Conservation (phyloP, 108 stramenopile species). For the Mayamaea pseudoterrestris region DNA sequence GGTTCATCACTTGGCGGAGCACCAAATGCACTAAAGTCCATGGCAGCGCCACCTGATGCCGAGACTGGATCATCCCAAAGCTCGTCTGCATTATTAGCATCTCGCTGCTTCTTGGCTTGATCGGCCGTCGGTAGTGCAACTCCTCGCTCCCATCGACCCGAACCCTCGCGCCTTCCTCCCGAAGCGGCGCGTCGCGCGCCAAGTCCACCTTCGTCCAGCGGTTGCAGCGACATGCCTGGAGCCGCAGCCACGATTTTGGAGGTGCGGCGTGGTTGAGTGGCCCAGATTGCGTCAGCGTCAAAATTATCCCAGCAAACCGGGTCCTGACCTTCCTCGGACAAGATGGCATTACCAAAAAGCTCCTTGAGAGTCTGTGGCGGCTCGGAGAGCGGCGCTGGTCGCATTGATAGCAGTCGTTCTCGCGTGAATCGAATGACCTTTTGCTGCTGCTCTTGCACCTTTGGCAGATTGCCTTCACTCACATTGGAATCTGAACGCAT, state of each 20-base stretch:
- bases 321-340: conserved; percentile 48
- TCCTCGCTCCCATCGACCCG: conserved; percentile 7
- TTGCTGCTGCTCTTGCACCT: conserved; percentile 8
- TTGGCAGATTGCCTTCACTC: neutral
- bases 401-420: conserved; percentile 60
- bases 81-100: conserved; percentile 63
- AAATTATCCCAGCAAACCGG: conserved; percentile 83
- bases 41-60: conserved; percentile 45
- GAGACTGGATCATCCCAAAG: conserved; percentile 78
- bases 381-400: conserved; percentile 26
- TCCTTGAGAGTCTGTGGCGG: conserved; percentile 25
- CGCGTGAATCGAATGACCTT: conserved; percentile 61
- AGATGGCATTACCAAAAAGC: conserved; percentile 41
- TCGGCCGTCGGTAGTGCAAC: conserved; percentile 1
- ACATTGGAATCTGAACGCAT: neutral
- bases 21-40: conserved; percentile 78
- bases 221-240: too few species aligned
- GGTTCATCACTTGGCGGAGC: conserved; percentile 42
- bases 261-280: conserved; percentile 16
- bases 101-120: conserved; percentile 14
- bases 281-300: conserved; percentile 66
- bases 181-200: conserved; percentile 10
- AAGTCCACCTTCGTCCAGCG: conserved; percentile 11
- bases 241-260: too few species aligned
- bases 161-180: conserved; percentile 27